Base-by-base conservation (phyloP, 1,139 yeast genomes). In the Debaryomycetaceae sp. region DNA sequence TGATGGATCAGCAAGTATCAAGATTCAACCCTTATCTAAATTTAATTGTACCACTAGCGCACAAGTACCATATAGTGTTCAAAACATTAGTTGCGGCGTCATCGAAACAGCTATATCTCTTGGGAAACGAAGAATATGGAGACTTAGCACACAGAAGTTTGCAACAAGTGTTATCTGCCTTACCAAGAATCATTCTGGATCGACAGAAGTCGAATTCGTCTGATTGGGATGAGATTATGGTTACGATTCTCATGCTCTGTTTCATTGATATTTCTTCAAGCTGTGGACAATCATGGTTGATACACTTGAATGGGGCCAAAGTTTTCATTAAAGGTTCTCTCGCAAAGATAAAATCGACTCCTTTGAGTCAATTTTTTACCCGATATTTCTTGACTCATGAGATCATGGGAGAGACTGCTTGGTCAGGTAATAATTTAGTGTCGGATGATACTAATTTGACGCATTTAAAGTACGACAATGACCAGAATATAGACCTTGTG, bases 321-420 rank as follows among this genome's bases (percentile, higher is more conserved):
- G 57, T 55, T 27, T 60, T 66, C 34, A 46, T 69, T 22, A 60
- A 56, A 38, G 59, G 59, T n/a, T 50, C 56, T 1, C 47, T 54
- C 20, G 54, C 54, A 9, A 47, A 52, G 35, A 50, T 54, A 31
- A 57, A 52, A 39, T 46, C 54, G 13, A 58, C 62, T 23, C 64
- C 66, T 3, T 46, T 66, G 42, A 60, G 59, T 8, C 57, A 52
- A 34, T 68, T 69, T 45, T 66, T 68, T 43, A 57, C 65, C 6
- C 45, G 70, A 31, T 69, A 68, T 46, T 64, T 70, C 46, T 58
- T 67, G 6, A 56, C 68, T 20, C 75, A 70, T 50, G 75, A 70
- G 45, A 67, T 70, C 1, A 65, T 70, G 70, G 70, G 72, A 7
- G 70, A 68, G 44, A 69, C 74, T 0, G 70, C 68, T 1, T 66